Percentiles rank a stretch among this genome's conserved stretches.
Conservation (phyloP, 352 stramenopile species). For the Phytophthora quininea region DNA sequence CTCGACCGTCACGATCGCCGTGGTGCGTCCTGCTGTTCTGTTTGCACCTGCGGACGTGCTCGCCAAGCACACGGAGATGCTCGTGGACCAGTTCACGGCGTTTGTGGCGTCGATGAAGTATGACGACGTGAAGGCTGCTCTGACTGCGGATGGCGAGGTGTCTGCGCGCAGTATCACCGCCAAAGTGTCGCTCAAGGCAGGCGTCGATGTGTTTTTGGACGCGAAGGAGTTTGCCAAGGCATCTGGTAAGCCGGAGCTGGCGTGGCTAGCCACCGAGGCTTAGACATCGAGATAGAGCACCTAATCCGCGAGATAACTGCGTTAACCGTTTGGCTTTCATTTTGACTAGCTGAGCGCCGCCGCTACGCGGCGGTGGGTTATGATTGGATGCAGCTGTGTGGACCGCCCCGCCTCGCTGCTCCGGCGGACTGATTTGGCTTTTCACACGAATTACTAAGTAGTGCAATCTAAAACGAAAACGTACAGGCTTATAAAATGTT, state of each 20-base stretch:
- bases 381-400: too few species aligned
- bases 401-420: too few species aligned
- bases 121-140: conserved; percentile 68
- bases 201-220: conserved; percentile 78
- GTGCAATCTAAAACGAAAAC: too few species aligned
- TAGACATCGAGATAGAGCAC: conserved; percentile 17
- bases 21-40: conserved; percentile 77
- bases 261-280: conserved; percentile 50
- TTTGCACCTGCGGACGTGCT: conserved; percentile 62
- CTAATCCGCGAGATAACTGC: conserved; percentile 5
- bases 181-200: conserved; percentile 53
- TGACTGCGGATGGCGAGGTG: conserved; percentile 43
- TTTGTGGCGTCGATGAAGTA: conserved; percentile 86
- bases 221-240: conserved; percentile 66
- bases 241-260: conserved; percentile 41
- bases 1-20: conserved; percentile 68
- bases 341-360: neutral
- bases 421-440: too few species aligned
- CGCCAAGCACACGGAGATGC: conserved; percentile 44
- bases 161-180: conserved; percentile 52
- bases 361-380: too few species aligned
- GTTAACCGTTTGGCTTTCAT: conserved; percentile 6
- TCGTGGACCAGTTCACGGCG: conserved; percentile 55
- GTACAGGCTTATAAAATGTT: too few species aligned
- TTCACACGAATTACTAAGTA: too few species aligned